A percentile compares a stretch with the other conserved stretches of the same genome.
Evolutionary conservation across 768 basidiomycete genomes (phyloP).

Genomic region (Amanita jacksonii): DNA sequence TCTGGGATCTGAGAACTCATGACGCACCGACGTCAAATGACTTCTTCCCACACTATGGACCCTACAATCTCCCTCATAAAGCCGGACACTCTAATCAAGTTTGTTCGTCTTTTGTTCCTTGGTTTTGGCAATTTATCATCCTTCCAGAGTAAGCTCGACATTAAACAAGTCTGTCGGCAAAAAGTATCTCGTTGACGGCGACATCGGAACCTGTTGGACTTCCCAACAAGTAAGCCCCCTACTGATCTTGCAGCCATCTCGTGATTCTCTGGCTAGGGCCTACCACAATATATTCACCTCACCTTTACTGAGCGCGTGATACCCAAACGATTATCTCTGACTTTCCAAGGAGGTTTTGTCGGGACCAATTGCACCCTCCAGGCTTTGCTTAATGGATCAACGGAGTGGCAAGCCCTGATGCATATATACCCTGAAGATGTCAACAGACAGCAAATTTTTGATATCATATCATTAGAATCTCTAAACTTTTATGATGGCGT

Average conservation of each 20-base stretch:
- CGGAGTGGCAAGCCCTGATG: constrained; percentile 41
- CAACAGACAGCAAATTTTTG: constrained; percentile 63
- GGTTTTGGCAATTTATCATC: constrained; percentile 2
- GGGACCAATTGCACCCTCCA: constrained; percentile 54
- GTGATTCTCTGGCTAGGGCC: constrained; percentile 40
- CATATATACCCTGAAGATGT: constrained; percentile 72
- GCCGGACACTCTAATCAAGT: constrained; percentile 44
- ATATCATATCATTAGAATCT: constrained; percentile 26
- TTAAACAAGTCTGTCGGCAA: constrained; percentile 67
- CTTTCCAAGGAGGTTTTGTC: constrained; percentile 84
- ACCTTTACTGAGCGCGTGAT: constrained; percentile 43
- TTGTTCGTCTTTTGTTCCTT: constrained; percentile 13
- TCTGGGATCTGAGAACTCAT: constrained; percentile 15
- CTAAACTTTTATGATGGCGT: constrained; percentile 23
- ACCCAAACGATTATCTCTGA: constrained; percentile 48
- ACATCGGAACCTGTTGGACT: constrained; percentile 78
- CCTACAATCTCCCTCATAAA: constrained; percentile 24
- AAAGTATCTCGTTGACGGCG: constrained; percentile 59
- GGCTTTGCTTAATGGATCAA: constrained; percentile 7
- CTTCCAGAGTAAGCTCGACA: constrained; percentile 65
- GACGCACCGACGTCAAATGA: not conserved
- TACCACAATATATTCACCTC: constrained; percentile 69
- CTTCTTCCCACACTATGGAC: constrained; percentile 2
- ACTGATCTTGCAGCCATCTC: not conserved
- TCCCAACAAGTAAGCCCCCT: constrained; percentile 52